Conservation (phyloP, 495 filamentous ascomycete species). For the Talaromyces nanjingensis region DNA sequence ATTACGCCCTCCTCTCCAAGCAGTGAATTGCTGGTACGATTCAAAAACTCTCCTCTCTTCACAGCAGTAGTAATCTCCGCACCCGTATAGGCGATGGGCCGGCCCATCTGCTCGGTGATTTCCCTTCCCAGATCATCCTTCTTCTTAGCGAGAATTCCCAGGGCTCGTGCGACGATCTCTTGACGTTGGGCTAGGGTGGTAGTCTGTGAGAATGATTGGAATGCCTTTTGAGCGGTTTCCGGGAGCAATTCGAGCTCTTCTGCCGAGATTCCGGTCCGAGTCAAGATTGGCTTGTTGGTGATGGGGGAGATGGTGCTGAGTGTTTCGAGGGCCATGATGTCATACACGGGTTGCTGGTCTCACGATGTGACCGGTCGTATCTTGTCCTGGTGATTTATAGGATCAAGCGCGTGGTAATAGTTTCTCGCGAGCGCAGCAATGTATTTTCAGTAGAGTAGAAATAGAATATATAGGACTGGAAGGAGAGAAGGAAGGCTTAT, state of each 20-base stretch:
- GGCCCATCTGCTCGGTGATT: slow-evolving; percentile 89
- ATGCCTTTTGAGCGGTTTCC: slow-evolving; percentile 59
- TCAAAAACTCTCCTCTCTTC: slow-evolving; percentile 70
- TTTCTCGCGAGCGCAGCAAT: too few relatives aligned
- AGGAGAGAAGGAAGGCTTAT: not conserved
- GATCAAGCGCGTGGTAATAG: too few relatives aligned
- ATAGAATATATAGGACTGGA: too few relatives aligned
- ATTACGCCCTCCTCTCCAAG: slow-evolving; percentile 47
- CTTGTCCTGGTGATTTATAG: too few relatives aligned
- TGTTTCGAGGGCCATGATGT: slow-evolving; percentile 67
- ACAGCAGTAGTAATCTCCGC: slow-evolving; percentile 79
- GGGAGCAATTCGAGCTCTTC: slow-evolving; percentile 61
- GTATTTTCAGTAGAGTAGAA: not conserved
- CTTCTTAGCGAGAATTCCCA: slow-evolving; percentile 57
- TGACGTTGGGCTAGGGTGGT: slow-evolving; percentile 60
- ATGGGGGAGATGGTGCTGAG: slow-evolving; percentile 86
- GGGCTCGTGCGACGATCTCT: slow-evolving; percentile 66
- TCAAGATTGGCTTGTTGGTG: slow-evolving; percentile 71
- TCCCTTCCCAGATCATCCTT: slow-evolving; percentile 78
- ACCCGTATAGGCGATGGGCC: slow-evolving; percentile 76
- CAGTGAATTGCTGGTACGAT: slow-evolving; percentile 68
- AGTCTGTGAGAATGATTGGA: slow-evolving; percentile 60
- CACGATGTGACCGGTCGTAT: too few relatives aligned
- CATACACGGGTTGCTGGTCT: not conserved
- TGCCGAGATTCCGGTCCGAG: slow-evolving; percentile 60